These are phyloP conservation scores for Phytophthora vignae DNA, from an alignment of 352 stramenopile species.

Conservation along the genomic window DNA sequence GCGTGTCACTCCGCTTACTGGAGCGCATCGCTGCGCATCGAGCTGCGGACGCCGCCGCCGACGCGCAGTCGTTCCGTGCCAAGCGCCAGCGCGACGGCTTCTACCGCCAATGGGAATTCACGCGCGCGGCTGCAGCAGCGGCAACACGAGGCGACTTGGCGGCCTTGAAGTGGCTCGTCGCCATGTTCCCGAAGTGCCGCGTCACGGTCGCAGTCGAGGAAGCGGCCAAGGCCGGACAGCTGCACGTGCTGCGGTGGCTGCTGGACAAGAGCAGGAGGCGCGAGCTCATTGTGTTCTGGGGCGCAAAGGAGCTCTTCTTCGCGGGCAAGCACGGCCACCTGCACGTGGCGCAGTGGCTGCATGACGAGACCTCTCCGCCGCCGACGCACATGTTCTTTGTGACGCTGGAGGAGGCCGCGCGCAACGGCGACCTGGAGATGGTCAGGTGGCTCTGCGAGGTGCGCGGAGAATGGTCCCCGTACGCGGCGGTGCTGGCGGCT, in stretches of 20 bases:
- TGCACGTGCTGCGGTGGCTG: conserved; percentile 39
- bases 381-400: conserved; percentile 53
- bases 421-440: conserved; percentile 40
- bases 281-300: conserved; percentile 39
- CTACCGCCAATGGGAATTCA: conserved; percentile 43
- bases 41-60: not conserved
- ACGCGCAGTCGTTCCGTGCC: conserved; percentile 5
- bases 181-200: conserved; percentile 27
- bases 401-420: conserved; percentile 42
- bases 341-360: conserved; percentile 40
- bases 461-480: conserved; percentile 41
- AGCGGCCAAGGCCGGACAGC: conserved; percentile 38
- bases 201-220: conserved; percentile 41
- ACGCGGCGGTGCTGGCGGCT: conserved; percentile 40
- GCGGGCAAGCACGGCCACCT: conserved; percentile 42
- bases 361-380: conserved; percentile 39
- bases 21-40: conserved; percentile 28
- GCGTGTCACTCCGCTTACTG: conserved; percentile 26
- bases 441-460: conserved; percentile 46
- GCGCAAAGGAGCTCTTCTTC: conserved; percentile 45
- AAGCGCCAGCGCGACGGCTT: conserved; percentile 28
- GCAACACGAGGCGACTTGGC: conserved; percentile 33
- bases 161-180: conserved; percentile 35
- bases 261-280: conserved; percentile 13
- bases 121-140: conserved; percentile 19